Base-by-base conservation (phyloP, 441 rosid species). In the Rhodomyrtus psidioides region DNA sequence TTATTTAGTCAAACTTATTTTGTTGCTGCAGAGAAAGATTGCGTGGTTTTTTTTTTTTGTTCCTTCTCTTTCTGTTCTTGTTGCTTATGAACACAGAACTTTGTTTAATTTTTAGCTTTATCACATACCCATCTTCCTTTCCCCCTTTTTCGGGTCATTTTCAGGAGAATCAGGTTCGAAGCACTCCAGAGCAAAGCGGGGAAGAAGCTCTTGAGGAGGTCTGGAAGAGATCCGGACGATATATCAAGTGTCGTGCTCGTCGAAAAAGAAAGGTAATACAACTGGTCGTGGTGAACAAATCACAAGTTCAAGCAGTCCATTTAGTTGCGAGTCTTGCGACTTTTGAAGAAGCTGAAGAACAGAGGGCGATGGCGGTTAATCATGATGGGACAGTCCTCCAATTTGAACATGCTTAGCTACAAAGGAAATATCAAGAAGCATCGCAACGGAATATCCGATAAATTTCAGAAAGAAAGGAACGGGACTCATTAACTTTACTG, bases 201-300 rank as follows among this genome's bases (percentile, higher is more conserved):
- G 30, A 92, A 88, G 92, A 93, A 93, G 28, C 92, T 97, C 53
- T 86, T 97, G n/a, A 90, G 91, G 92, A 92, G 98, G 81, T 96
- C 98, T 17, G 98, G 97, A 86, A 93, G 98, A 92, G 98, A 94
- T 89, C 98, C 98, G 53, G 97, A 97, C 89, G 99, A 96, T 91
- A 96, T 97, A 87, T 97, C 99, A 0, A 97, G 99, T 83, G 98
- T 97, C 14, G 98, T 97, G 17, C 95, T 95, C 23, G 96, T 96
- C 14, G 98, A 96, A 59, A 90, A 93, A 57, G 97, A 95, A 79
- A 94, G 98, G 98, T 96, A 87, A 81, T 8, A 9, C 39, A 0
- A 14, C 81, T 16, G 34, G 34, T 81, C 23, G 0, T 15, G n/a
- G 56, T 49, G 56, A 49, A 51, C 4, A 8, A 53, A 17, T 55